These are phyloP conservation scores for Climacium dendroides DNA, from an alignment of 225 moss, liverwort and hornwort species.

Conservation along the genomic window DNA sequence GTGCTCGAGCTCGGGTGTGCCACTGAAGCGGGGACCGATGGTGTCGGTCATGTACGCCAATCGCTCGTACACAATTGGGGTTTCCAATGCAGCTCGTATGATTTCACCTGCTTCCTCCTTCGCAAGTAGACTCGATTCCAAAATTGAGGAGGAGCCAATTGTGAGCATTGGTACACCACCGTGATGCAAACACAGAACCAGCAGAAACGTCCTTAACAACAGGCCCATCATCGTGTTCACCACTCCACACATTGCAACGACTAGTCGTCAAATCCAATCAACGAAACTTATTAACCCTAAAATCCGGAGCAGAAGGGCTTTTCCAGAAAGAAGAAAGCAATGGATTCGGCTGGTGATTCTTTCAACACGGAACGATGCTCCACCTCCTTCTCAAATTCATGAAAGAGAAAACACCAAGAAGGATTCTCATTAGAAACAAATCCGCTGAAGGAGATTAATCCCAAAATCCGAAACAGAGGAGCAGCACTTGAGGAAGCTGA, in stretches of 20 bases:
- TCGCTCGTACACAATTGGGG: slow-evolving; percentile 63
- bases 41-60: slow-evolving; percentile 85
- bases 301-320: background rate
- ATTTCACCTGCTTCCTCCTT: slow-evolving; percentile 44
- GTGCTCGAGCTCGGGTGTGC: slow-evolving; percentile 49
- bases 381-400: background rate
- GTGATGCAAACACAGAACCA: slow-evolving; percentile 6
- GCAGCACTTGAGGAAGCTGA: background rate
- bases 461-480: background rate
- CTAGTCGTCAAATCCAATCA: background rate
- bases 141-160: background rate
- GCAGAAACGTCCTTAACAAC: background rate
- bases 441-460: too few relatives aligned
- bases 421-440: background rate
- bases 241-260: background rate
- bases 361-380: background rate
- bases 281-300: background rate
- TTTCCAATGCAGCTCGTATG: slow-evolving; percentile 46
- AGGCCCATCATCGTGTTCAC: background rate
- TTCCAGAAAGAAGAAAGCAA: background rate
- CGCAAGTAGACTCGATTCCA: background rate
- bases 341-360: background rate
- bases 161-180: background rate
- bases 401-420: background rate
- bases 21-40: slow-evolving; percentile 78